Evolutionary conservation across 164 flowering plant genomes (phyloP).

Genomic region (Nymphaea thermarum): DNA sequence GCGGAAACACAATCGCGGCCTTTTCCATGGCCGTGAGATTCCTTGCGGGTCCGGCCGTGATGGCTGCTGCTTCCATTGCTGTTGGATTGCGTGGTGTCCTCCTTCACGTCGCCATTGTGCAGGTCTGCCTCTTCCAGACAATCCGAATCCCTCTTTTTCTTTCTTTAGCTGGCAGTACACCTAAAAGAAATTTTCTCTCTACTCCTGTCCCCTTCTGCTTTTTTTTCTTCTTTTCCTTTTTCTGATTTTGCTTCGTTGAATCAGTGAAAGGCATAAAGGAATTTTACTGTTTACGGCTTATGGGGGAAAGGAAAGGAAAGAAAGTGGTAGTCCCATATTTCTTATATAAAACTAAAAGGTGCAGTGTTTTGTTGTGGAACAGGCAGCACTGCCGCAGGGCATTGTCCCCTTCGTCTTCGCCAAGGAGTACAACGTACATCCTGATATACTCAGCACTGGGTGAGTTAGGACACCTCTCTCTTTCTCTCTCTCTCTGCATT

Average conservation of each 20-base stretch:
- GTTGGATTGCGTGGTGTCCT: constrained; percentile 61
- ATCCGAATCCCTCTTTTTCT: no score
- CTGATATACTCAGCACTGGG: constrained; percentile 9
- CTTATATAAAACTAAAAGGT: not conserved
- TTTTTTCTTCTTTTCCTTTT: not conserved
- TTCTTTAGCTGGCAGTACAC: no score
- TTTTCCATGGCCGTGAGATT: constrained; percentile 81
- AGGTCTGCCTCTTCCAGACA: constrained; percentile 28
- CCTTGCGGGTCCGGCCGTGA: constrained; percentile 81
- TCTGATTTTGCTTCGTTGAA: not conserved
- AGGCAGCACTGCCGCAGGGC: constrained; percentile 16
- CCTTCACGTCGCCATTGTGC: constrained; percentile 72
- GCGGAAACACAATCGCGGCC: constrained; percentile 72
- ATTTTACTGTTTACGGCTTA: not conserved
- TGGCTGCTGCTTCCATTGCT: constrained; percentile 81
- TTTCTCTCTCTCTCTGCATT: not conserved
- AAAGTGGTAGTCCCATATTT: not conserved
- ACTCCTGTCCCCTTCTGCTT: not conserved
- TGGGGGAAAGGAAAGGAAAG: not conserved
- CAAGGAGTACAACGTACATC: constrained; percentile 9
- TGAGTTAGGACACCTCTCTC: not conserved
- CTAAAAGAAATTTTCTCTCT: not conserved
- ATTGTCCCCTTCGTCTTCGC: constrained; percentile 13
- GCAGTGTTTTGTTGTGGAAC: not conserved
- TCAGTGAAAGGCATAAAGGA: not conserved